Conservation (phyloP, 2,329 filamentous ascomycete species). For the Pezicula rhizophila region DNA sequence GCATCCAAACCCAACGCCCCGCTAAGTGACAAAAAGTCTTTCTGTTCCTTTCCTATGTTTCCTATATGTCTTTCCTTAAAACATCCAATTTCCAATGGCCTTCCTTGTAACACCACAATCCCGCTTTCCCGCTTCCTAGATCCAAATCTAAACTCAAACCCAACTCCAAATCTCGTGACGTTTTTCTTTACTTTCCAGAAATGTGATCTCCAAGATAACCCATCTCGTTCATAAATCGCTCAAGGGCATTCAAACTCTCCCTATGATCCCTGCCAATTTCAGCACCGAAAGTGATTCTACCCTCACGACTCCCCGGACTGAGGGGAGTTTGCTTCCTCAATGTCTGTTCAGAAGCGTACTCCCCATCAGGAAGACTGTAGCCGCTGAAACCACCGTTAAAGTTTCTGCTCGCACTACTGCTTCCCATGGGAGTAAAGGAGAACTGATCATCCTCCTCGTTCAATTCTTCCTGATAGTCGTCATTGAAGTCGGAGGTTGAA, state of each 20-base stretch:
- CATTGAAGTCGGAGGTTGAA: conserved; percentile 14
- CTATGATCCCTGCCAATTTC: conserved; percentile 13
- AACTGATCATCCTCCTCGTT: conserved; percentile 14
- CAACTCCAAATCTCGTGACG: too few relatives aligned
- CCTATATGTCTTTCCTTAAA: too few relatives aligned
- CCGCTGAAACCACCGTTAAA: conserved; percentile 11
- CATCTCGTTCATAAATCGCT: conserved; percentile 43
- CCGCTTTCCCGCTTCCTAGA: too few relatives aligned
- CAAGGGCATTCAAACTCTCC: conserved; percentile 31
- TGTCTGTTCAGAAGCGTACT: conserved; percentile 14
- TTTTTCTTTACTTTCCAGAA: conserved; percentile 12
- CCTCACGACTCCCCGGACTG: not conserved
- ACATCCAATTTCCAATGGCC: too few relatives aligned
- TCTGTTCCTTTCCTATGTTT: too few relatives aligned
- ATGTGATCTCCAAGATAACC: conserved; percentile 44
- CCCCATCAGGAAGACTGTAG: conserved; percentile 18
- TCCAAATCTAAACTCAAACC: too few relatives aligned
- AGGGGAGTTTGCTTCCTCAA: conserved; percentile 7
- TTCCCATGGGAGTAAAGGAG: conserved; percentile 12
- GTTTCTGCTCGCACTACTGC: not conserved
- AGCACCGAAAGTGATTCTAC: conserved; percentile 13
- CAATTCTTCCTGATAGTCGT: conserved; percentile 13
- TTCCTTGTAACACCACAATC: too few relatives aligned
- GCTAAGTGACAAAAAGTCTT: too few relatives aligned
- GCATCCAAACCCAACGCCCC: too few relatives aligned